Evolutionary conservation across 192 early-diverging fungal species (phyloP).

Genomic region (Linderina pennispora): DNA sequence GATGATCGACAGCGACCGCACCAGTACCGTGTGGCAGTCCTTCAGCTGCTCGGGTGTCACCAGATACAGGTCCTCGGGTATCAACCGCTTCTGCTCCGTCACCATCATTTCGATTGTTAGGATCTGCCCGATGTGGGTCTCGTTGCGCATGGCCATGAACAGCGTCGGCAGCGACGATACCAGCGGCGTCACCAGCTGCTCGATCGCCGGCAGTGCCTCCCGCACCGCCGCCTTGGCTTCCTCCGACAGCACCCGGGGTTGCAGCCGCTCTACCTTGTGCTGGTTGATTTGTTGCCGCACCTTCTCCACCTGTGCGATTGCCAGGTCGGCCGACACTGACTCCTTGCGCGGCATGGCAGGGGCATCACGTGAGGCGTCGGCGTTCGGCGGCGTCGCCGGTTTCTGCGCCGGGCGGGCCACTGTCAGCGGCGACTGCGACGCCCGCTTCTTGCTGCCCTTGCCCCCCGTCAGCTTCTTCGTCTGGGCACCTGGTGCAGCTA

Average conservation of each 20-base stretch:
- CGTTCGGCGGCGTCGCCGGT: slow-evolving; percentile 35
- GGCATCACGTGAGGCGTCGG: background rate
- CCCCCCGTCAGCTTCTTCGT: background rate
- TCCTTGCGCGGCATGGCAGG: background rate
- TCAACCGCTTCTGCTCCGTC: slow-evolving; percentile 31
- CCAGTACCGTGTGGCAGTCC: slow-evolving; percentile 5
- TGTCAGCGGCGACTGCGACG: background rate
- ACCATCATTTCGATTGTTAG: slow-evolving; percentile 12
- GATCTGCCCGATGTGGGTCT: slow-evolving; percentile 8
- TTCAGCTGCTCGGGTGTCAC: slow-evolving; percentile 5
- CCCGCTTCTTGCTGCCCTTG: background rate
- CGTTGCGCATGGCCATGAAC: slow-evolving; percentile 18
- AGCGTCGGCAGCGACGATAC: slow-evolving; percentile 17
- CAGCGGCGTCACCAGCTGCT: slow-evolving; percentile 7
- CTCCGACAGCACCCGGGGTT: slow-evolving; percentile 12
- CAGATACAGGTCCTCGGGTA: slow-evolving; percentile 30
- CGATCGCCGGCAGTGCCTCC: slow-evolving; percentile 8
- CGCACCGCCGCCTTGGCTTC: slow-evolving; percentile 17
- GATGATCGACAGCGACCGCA: slow-evolving; percentile 8
- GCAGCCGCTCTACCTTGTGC: slow-evolving; percentile 1
- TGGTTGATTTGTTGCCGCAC: slow-evolving; percentile 3
- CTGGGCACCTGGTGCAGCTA: background rate
- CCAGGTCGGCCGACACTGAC: slow-evolving; percentile 24
- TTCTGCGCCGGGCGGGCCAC: slow-evolving; percentile 3
- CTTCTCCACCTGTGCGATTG: slow-evolving; percentile 14